Evolutionary conservation across 1,284 basidiomycete genomes (phyloP), one percentile per base, ranked within the genome.

Genomic region (Ganoderma meredithae): DNA sequence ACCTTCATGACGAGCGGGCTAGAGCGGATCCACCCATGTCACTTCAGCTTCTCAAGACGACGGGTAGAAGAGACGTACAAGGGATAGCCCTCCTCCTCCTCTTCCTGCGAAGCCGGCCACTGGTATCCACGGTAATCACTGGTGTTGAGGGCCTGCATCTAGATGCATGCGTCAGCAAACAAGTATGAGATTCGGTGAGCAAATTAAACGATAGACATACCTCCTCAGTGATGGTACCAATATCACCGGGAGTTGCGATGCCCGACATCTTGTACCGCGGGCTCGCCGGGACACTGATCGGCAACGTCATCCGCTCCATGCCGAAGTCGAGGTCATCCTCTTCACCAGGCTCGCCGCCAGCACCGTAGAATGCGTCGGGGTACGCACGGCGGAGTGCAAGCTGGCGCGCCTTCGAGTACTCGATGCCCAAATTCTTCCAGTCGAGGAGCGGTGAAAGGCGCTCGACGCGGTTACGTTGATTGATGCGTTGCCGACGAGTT

Each of bases 371-470:
- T 68, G 93, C 91, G 76, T 99, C 96, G 0, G 97, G 97, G 81
- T 99, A 99, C 13, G 97, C 97, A 60, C 97, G 86, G 72, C 97
- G 85, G 65, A 99, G 85, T 33, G 96, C 96, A 66, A 99, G 85
- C 82, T 98, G 96, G 62, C 97, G 85, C 44, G 95, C 94, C 84
- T 98, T 99, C 78, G 93, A 92, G 81, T 99, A 99, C 81, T 99
- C 97, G 73, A 99, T 90, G 5, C 97, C 97, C 33, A 99, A 84
- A 75, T 96, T 95, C 85, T 99, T 99, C 97, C 97, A 99, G 81
- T 99, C 97, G 69, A 99, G 85, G 66, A 99, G 81, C 56, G 97
- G 97, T 61, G 90, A 93, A 5, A 98, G 85, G 44, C 96, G 89
- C 81, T 99, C 97, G 67, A 98, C 97, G 64, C 97, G 91, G 84